Conservation (phyloP, 805 yeast genomes). For the Sugiyamaella chiloensis region DNA sequence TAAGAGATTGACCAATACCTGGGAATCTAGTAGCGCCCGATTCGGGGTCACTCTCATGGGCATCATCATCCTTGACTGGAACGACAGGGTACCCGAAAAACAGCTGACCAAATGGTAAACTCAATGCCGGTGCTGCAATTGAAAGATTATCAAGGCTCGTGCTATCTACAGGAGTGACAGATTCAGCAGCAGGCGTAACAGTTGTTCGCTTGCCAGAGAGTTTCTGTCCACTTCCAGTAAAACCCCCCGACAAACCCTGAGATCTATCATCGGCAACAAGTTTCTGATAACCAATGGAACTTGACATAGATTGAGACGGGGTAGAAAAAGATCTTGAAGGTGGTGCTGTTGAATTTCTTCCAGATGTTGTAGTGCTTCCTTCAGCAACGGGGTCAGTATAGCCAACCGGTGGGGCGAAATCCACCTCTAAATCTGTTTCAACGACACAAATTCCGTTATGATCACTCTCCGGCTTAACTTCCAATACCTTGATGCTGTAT, state of each 20-base stretch:
- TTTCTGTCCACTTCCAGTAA: conserved; percentile 65
- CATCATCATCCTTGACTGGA: conserved; percentile 37
- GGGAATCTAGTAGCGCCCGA: conserved; percentile 36
- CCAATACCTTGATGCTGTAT: conserved; percentile 79
- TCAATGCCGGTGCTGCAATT: conserved; percentile 62
- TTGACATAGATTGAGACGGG: conserved; percentile 55
- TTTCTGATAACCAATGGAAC: conserved; percentile 60
- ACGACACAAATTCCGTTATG: conserved; percentile 82
- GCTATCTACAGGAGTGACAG: background rate
- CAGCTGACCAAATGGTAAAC: conserved; percentile 77
- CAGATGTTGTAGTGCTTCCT: conserved; percentile 17
- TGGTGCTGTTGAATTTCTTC: conserved; percentile 9
- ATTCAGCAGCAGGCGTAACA: conserved; percentile 5
- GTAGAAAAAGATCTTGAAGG: conserved; percentile 19
- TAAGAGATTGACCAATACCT: conserved; percentile 74
- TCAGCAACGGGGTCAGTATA: conserved; percentile 77
- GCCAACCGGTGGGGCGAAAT: conserved; percentile 98
- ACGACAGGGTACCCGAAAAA: conserved; percentile 90
- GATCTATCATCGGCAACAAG: conserved; percentile 43
- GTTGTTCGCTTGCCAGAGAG: conserved; percentile 46
- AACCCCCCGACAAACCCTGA: conserved; percentile 26
- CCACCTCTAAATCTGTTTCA: conserved; percentile 95
- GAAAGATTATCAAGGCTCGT: conserved; percentile 18
- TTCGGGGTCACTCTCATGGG: conserved; percentile 32
- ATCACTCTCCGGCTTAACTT: conserved; percentile 72